These are phyloP conservation scores for Hortaea werneckii DNA, from an alignment of 2,329 filamentous ascomycete genomes.

Conservation along the genomic window DNA sequence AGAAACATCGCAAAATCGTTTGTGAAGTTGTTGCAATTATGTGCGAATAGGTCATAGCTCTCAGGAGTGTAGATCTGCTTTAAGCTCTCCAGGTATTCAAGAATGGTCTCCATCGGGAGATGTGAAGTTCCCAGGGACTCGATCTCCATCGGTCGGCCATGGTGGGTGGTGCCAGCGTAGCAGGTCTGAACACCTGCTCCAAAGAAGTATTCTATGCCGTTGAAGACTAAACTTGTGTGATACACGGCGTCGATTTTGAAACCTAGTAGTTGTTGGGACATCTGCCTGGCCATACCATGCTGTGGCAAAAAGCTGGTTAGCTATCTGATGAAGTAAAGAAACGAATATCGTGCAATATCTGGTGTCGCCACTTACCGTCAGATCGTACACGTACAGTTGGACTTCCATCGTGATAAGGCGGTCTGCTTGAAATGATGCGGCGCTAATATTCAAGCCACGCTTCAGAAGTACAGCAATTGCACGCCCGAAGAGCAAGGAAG, in stretches of 20 bases:
- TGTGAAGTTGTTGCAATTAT: constrained; percentile 95
- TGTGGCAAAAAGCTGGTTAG: too few species aligned
- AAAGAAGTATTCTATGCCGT: constrained; percentile 81
- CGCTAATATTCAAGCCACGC: too few species aligned
- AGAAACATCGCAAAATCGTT: constrained; percentile 88
- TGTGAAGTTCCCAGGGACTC: constrained; percentile 66
- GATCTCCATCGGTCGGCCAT: constrained; percentile 71
- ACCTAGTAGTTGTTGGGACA: constrained; percentile 51
- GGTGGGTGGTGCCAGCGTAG: constrained; percentile 70
- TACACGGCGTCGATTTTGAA: constrained; percentile 83
- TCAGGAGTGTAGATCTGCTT: constrained; percentile 66
- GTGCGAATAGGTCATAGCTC: constrained; percentile 76
- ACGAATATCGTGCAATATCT: too few species aligned
- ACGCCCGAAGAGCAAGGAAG: too few species aligned
- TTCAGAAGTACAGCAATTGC: too few species aligned
- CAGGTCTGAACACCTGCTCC: constrained; percentile 80
- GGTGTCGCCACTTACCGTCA: constrained; percentile 22
- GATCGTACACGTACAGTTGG: constrained; percentile 42
- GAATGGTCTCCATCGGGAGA: constrained; percentile 68
- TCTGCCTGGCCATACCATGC: constrained; percentile 33
- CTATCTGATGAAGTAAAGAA: too few species aligned
- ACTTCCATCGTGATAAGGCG: constrained; percentile 33
- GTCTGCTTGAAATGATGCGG: too few species aligned
- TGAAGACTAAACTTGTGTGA: constrained; percentile 81
- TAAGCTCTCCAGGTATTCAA: constrained; percentile 80